Percentiles rank a stretch among this genome's conserved stretches.
Conservation (phyloP, 2,329 filamentous ascomycete genomes). For the Paraphaeosphaeria minitans region DNA sequence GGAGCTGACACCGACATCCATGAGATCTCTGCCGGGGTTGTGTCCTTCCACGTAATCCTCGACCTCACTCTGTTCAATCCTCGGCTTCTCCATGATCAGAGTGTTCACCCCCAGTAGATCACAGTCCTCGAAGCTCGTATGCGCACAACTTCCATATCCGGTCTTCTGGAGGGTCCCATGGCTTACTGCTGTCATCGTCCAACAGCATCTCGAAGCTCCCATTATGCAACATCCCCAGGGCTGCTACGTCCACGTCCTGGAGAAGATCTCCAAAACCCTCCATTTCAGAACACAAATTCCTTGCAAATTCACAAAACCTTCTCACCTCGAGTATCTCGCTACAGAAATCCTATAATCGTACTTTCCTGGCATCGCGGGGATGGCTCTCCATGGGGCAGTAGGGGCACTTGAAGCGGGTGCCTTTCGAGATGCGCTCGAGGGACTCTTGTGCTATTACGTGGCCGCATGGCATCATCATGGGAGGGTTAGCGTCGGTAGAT, state of each 20-base stretch:
- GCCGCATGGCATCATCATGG: conserved; percentile 95
- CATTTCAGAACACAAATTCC: not conserved
- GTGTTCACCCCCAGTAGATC: not conserved
- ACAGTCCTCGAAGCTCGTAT: not conserved
- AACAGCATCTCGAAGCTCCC: not conserved
- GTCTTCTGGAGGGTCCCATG: not conserved
- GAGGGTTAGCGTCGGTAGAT: conserved; percentile 88
- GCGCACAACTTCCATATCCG: not conserved
- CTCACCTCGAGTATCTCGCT: not conserved
- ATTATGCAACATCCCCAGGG: not conserved
- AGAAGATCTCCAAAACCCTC: no score
- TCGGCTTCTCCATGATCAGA: not conserved
- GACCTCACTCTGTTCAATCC: not conserved
- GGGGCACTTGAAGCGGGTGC: conserved; percentile 86
- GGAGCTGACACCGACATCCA: not conserved
- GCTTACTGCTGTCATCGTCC: not conserved
- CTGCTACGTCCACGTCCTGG: not conserved
- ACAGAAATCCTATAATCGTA: conserved; percentile 31
- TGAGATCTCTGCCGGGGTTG: not conserved
- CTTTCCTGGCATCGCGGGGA: conserved; percentile 68
- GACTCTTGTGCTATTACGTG: conserved; percentile 91
- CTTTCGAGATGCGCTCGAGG: conserved; percentile 78
- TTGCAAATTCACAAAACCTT: not conserved
- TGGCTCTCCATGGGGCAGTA: conserved; percentile 90
- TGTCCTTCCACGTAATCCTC: not conserved